Percentiles rank a stretch among this genome's conserved stretches.
Conservation (phyloP, 768 basidiomycete genomes). For the Dacryopinax spathularia region DNA sequence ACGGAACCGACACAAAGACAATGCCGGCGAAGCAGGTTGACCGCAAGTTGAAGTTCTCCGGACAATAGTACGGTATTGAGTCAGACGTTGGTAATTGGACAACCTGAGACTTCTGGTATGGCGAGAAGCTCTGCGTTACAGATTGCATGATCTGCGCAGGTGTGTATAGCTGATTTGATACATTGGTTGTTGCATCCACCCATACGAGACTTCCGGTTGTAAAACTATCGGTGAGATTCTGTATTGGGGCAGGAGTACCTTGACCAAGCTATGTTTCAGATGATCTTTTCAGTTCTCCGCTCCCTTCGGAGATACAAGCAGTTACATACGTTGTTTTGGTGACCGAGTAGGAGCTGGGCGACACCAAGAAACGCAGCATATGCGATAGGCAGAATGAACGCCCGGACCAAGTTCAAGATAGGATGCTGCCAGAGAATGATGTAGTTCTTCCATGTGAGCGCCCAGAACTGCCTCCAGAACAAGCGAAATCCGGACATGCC, state of each 20-base stretch:
- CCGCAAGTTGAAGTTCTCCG: slow-evolving; percentile 55
- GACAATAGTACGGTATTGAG: slow-evolving; percentile 45
- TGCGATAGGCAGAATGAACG: slow-evolving; percentile 18
- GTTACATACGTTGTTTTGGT: slow-evolving; percentile 10
- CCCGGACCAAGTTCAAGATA: slow-evolving; percentile 18
- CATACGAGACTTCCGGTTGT: slow-evolving; percentile 27
- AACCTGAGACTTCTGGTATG: slow-evolving; percentile 35
- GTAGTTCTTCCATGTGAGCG: slow-evolving; percentile 11
- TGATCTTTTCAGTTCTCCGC: slow-evolving; percentile 9
- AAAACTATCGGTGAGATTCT: slow-evolving; percentile 11
- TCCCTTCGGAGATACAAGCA: background rate
- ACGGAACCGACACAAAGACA: slow-evolving; percentile 32
- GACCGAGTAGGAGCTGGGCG: slow-evolving; percentile 12
- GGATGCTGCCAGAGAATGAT: slow-evolving; percentile 18
- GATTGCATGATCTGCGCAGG: slow-evolving; percentile 46
- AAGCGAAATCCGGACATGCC: background rate
- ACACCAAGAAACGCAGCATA: slow-evolving; percentile 20
- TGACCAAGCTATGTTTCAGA: slow-evolving; percentile 18
- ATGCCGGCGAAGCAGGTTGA: slow-evolving; percentile 60
- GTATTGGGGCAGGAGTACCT: slow-evolving; percentile 16
- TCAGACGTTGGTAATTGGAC: slow-evolving; percentile 33
- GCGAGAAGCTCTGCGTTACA: slow-evolving; percentile 40
- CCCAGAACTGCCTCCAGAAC: slow-evolving; percentile 1
- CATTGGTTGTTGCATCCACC: slow-evolving; percentile 48
- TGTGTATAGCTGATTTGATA: slow-evolving; percentile 35